phyloP scores from a whole-genome alignment of 805 yeast genomes.

The Ogataea trehalophila region DNA sequence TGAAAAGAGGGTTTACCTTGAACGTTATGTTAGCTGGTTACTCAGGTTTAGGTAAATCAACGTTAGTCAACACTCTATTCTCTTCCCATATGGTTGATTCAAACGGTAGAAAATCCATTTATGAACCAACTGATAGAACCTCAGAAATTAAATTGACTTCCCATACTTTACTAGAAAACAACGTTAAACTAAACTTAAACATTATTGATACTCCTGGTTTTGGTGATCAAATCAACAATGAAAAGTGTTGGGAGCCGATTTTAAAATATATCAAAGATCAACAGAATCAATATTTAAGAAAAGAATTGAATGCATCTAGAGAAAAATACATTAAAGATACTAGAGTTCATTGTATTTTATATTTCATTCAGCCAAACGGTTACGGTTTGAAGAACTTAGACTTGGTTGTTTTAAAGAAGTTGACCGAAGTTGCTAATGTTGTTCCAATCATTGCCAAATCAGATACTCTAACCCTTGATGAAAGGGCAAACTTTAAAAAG shows the following conservation, averaged over 20 bases:
- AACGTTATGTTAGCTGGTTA: constrained; percentile 92
- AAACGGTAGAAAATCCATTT: constrained; percentile 61
- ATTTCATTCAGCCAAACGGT: constrained; percentile 86
- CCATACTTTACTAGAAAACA: constrained; percentile 77
- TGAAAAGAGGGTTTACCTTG: constrained; percentile 91
- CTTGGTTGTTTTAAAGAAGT: constrained; percentile 72
- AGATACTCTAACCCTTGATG: constrained; percentile 82
- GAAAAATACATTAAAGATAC: constrained; percentile 79
- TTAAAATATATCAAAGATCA: constrained; percentile 93
- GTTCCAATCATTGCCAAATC: constrained; percentile 94
- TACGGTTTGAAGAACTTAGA: constrained; percentile 83
- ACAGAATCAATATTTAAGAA: constrained; percentile 84
- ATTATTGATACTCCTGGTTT: constrained; percentile 97
- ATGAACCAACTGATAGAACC: constrained; percentile 78
- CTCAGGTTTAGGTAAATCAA: constrained; percentile 92
- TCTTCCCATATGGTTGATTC: constrained; percentile 74
- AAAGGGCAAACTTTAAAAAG: constrained; percentile 74
- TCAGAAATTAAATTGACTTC: constrained; percentile 72
- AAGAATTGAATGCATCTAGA: constrained; percentile 92
- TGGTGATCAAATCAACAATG: constrained; percentile 95
- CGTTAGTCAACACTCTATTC: constrained; percentile 85
- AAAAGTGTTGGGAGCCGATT: constrained; percentile 95
- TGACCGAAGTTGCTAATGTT: constrained; percentile 87
- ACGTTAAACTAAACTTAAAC: constrained; percentile 78
- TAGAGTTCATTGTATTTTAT: constrained; percentile 89